Conservation (phyloP, 2,329 filamentous ascomycete species). For the Alternaria sp. region DNA sequence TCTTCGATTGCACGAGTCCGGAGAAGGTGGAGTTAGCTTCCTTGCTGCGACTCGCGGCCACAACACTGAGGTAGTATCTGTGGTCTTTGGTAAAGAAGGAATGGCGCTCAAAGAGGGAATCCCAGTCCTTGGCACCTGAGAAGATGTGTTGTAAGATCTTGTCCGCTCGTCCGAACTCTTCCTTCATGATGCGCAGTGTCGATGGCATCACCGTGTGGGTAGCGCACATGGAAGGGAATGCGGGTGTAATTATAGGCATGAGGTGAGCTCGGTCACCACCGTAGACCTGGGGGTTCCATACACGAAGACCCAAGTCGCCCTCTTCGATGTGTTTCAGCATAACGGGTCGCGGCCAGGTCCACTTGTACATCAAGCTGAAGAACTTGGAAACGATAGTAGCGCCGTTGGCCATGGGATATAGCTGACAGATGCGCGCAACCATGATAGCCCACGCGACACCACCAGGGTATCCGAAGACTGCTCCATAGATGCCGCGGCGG, state of each 20-base stretch:
- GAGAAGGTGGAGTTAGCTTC: constrained; percentile 88
- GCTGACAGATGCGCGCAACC: constrained; percentile 91
- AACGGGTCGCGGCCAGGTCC: constrained; percentile 95
- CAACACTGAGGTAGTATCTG: constrained; percentile 93
- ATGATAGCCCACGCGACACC: constrained; percentile 99
- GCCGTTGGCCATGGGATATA: constrained; percentile 91
- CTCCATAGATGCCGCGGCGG: constrained; percentile 89
- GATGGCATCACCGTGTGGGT: constrained; percentile 93
- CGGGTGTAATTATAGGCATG: constrained; percentile 98
- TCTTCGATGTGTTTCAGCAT: constrained; percentile 87
- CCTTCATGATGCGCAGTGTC: constrained; percentile 82
- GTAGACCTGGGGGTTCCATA: constrained; percentile 95
- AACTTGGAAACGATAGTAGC: constrained; percentile 92
- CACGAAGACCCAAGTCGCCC: constrained; percentile 78
- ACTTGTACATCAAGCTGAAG: constrained; percentile 88
- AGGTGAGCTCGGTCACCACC: constrained; percentile 82
- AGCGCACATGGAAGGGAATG: constrained; percentile 97
- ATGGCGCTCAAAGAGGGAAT: constrained; percentile 86
- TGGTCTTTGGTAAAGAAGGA: constrained; percentile 92
- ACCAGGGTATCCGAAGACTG: constrained; percentile 95
- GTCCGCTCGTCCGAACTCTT: constrained; percentile 80
- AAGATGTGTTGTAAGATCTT: constrained; percentile 83
- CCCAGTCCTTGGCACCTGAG: constrained; percentile 79
- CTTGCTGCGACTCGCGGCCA: constrained; percentile 81
- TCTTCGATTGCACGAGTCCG: constrained; percentile 91